Percentiles rank a stretch among this genome's conserved stretches.
These are phyloP conservation scores for Aspergillus sp. DNA, from an alignment of 2,329 filamentous ascomycete species.

Conservation along the genomic window DNA sequence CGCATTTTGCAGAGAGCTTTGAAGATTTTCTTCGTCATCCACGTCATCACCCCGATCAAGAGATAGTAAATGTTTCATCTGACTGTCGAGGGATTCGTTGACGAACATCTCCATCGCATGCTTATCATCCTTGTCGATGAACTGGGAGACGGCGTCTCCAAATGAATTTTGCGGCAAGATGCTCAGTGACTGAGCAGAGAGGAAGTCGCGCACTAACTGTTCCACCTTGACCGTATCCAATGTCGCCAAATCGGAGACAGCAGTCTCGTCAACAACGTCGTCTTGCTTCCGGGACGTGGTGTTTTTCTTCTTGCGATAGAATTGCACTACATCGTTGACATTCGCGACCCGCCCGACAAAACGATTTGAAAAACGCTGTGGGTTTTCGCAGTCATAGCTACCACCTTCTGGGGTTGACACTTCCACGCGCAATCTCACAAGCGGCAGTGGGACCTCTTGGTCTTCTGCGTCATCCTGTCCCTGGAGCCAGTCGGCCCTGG, in stretches of 20 bases:
- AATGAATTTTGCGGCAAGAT: conserved; percentile 90
- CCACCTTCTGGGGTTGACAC: conserved; percentile 78
- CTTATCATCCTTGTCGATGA: conserved; percentile 91
- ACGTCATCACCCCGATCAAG: conserved; percentile 61
- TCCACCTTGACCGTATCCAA: conserved; percentile 80
- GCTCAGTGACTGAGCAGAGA: conserved; percentile 78
- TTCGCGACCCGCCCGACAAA: conserved; percentile 91
- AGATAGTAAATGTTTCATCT: conserved; percentile 61
- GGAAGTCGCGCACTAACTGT: conserved; percentile 77
- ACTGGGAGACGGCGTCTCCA: conserved; percentile 84
- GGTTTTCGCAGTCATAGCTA: conserved; percentile 84
- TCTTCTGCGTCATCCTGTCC: conserved; percentile 58
- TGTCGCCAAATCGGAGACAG: conserved; percentile 51
- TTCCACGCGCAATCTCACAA: conserved; percentile 86
- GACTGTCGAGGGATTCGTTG: conserved; percentile 59
- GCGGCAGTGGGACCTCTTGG: conserved; percentile 61
- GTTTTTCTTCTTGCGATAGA: conserved; percentile 76
- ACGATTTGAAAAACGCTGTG: conserved; percentile 88
- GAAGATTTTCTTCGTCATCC: conserved; percentile 57
- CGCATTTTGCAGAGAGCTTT: conserved; percentile 53
- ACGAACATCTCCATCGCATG: conserved; percentile 81
- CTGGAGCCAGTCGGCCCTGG: conserved; percentile 69
- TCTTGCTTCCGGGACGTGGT: conserved; percentile 39
- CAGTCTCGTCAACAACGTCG: conserved; percentile 52
- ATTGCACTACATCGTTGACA: conserved; percentile 85